Base-by-base conservation (phyloP, 2,329 filamentous ascomycete genomes). In the Aspergillus pseudoviridinutans region DNA sequence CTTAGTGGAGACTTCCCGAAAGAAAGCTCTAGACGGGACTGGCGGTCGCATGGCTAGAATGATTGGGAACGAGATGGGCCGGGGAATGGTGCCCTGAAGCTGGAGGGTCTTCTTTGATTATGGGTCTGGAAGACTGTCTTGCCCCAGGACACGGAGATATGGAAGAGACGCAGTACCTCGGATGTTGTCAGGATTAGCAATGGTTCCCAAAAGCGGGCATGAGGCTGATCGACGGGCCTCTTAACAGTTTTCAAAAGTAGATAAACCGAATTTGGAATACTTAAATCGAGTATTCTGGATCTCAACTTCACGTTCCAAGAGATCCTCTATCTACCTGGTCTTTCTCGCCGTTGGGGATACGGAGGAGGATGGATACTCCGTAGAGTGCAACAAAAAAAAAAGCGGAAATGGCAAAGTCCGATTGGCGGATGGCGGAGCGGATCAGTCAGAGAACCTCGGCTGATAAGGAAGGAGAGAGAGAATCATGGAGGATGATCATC, bases 1-100 rank as follows among this genome's bases (percentile, higher is more conserved):
- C 29, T 55, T 41, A 51, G 63, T 64, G 61, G 63, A 51, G 61
- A 61, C 60, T 20, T 55, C 42, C 55, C 60, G 59, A 55, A 54
- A 53, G 35, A 60, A 49, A 44, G 58, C 51, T 55, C 59, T 59
- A 49, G 47, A 58, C 51, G 51, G 50, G 51, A 58, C 32, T 53
- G 52, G 56, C 53, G 52, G 41, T 41, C n/a, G 54, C 61, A 64
- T 64, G 50, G 51, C 41, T 50, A 58, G 41, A 52, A 57, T 32
- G 9, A 22, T 47, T 47, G 22, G 42, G 14, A 35, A 32, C 27
- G 20, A 47, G 44, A 47, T 47, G 32, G 20, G 14, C 24, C 12
- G 29, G 29, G 12, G 5, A 32, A 32, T 32, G 29, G 29, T 14
- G 29, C 12, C 14, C 14, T 38, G 32, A 14, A 38, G 32, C 6